phyloP scores from a whole-genome alignment of 371 early-diverging fungal genomes.

The Rhizopus sp. region DNA sequence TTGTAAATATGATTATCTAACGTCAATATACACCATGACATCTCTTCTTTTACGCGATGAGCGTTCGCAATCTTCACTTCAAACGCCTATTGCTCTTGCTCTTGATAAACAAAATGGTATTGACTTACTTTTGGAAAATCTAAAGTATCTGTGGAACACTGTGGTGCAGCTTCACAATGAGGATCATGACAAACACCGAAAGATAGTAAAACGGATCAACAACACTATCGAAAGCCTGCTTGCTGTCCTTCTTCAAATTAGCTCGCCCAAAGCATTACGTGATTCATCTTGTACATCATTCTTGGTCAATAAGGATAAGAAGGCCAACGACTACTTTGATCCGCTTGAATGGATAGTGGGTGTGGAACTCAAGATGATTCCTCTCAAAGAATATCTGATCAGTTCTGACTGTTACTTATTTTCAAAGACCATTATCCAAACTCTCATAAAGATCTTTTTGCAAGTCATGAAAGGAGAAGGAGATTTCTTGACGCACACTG shows the following conservation, averaged over 20 bases:
- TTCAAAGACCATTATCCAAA: conserved; percentile 51
- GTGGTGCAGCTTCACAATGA: conserved; percentile 28
- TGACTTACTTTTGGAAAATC: conserved; percentile 54
- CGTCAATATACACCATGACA: conserved; percentile 51
- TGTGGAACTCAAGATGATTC: conserved; percentile 56
- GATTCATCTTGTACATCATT: conserved; percentile 71
- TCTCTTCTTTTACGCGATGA: conserved; percentile 54
- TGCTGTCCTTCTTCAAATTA: conserved; percentile 58
- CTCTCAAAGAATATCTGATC: conserved; percentile 47
- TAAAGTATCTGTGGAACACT: conserved; percentile 62
- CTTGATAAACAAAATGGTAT: conserved; percentile 71
- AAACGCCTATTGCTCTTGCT: conserved; percentile 68
- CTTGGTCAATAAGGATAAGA: conserved; percentile 60
- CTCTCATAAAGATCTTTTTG: conserved; percentile 57
- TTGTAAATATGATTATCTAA: conserved; percentile 60
- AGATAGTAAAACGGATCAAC: conserved; percentile 31
- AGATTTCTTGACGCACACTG: conserved; percentile 20
- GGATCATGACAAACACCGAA: conserved; percentile 18
- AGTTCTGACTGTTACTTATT: conserved; percentile 42
- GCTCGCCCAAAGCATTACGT: conserved; percentile 63
- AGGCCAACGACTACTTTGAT: conserved; percentile 63
- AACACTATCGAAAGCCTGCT: conserved; percentile 61
- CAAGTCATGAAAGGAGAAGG: conserved; percentile 78
- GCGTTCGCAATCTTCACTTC: conserved; percentile 66
- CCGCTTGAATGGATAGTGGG: conserved; percentile 68